A percentile compares a stretch with the other conserved stretches of the same genome.
These are phyloP conservation scores for Anthoceros angustus DNA, from an alignment of 225 moss, liverwort and hornwort genomes.

Conservation along the genomic window DNA sequence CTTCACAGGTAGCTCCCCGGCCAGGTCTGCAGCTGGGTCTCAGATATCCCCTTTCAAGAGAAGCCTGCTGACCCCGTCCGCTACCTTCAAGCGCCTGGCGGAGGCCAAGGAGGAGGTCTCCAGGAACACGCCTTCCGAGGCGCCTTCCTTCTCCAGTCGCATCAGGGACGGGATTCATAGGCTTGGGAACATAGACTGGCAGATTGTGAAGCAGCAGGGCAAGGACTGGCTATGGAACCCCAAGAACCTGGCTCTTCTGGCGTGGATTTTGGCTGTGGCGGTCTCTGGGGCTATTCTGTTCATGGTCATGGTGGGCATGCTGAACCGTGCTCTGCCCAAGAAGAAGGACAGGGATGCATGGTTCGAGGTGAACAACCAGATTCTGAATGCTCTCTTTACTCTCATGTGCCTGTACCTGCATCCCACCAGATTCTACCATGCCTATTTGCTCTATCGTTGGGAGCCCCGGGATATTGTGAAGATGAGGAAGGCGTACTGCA, in stretches of 20 bases:
- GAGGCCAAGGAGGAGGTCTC: constrained; percentile 65
- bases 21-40: neutral
- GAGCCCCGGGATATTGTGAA: constrained; percentile 41
- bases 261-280: constrained; percentile 64
- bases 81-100: constrained; percentile 42
- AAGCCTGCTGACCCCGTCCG: constrained; percentile 33
- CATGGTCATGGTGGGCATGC: constrained; percentile 97
- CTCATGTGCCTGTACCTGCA: constrained; percentile 82
- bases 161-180: constrained; percentile 49
- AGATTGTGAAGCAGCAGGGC: constrained; percentile 10
- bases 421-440: constrained; percentile 45
- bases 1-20: neutral
- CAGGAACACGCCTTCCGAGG: constrained; percentile 30
- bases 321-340: constrained; percentile 42
- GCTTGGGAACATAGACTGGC: constrained; percentile 53
- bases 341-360: constrained; percentile 48
- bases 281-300: constrained; percentile 78
- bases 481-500: constrained; percentile 53
- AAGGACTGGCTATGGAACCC: constrained; percentile 60
- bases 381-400: constrained; percentile 75
- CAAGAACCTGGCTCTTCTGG: constrained; percentile 50
- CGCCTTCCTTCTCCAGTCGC: constrained; percentile 16
- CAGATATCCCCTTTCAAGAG: constrained; percentile 10
- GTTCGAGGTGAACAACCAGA: constrained; percentile 86
- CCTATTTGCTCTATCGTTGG: constrained; percentile 54